Conservation (phyloP, 345 rosid species). For the Orychophragmus violaceus region DNA sequence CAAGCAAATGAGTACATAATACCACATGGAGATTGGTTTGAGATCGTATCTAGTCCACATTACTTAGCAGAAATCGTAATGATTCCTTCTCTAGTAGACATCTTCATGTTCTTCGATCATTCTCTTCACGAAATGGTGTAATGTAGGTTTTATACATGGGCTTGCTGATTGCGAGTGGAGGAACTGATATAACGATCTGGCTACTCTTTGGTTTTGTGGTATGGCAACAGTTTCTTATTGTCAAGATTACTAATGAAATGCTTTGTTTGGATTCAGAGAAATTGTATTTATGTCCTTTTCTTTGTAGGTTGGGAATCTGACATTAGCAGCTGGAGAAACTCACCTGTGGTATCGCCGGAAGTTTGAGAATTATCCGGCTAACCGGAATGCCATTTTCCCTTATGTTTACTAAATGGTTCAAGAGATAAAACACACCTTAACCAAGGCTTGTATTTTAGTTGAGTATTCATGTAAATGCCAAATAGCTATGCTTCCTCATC, state of each 20-base stretch:
- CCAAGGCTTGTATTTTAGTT: not conserved
- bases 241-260: not conserved
- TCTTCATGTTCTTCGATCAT: not conserved
- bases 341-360: slow-evolving; percentile 62
- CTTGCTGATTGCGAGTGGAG: slow-evolving; percentile 70
- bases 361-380: slow-evolving; percentile 57
- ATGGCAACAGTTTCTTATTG: not conserved
- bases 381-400: slow-evolving; percentile 50
- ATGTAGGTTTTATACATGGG: slow-evolving; percentile 61
- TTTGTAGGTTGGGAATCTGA: slow-evolving; percentile 62
- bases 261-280: not conserved
- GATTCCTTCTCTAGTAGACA: not conserved
- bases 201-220: slow-evolving; percentile 63
- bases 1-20: slow-evolving; percentile 39
- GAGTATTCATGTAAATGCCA: not conserved
- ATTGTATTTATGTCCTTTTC: not conserved
- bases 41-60: slow-evolving; percentile 67
- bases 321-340: slow-evolving; percentile 61
- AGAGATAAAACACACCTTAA: not conserved
- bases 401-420: slow-evolving; percentile 29
- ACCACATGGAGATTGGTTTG: slow-evolving; percentile 80
- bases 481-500: not conserved
- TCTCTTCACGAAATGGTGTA: not conserved
- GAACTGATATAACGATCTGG: slow-evolving; percentile 58
- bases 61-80: slow-evolving; percentile 79